Conservation (phyloP, 441 rosid species). For the Jatropha podagrica region DNA sequence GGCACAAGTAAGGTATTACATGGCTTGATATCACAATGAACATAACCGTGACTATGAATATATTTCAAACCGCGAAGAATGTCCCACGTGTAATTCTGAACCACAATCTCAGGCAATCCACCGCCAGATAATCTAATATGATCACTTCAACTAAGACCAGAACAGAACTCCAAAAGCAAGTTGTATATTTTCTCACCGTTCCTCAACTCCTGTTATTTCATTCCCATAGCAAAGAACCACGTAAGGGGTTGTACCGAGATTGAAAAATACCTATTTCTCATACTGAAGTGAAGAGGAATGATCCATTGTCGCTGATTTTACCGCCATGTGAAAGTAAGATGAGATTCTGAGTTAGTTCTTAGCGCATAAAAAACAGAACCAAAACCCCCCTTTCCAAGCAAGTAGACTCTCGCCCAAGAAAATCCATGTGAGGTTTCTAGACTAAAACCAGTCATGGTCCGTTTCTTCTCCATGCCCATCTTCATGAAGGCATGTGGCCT, state of each 20-base stretch:
- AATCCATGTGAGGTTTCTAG: neutral
- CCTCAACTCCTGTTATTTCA: constrained; percentile 3
- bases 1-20: constrained; percentile 1
- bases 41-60: constrained; percentile 28
- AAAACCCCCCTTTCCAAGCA: neutral
- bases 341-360: neutral
- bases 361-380: neutral
- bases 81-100: constrained; percentile 21
- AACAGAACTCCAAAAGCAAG: constrained; percentile 31
- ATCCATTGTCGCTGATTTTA: neutral
- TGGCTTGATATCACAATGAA: constrained; percentile 31
- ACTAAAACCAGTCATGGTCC: too few relatives aligned
- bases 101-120: constrained; percentile 23
- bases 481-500: too few relatives aligned
- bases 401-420: neutral
- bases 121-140: constrained; percentile 8
- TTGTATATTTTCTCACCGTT: constrained; percentile 24
- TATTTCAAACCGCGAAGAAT: constrained; percentile 29
- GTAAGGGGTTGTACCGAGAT: constrained; percentile 18
- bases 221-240: constrained; percentile 26
- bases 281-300: neutral
- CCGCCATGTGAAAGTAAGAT: neutral
- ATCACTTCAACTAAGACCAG: constrained; percentile 26
- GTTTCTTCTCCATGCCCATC: too few relatives aligned
- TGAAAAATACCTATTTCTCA: neutral